A percentile compares a stretch with the other conserved stretches of the same genome.
These are phyloP conservation scores for Dalbergia oliveri DNA, from an alignment of 306 rosid species.

Conservation along the genomic window DNA sequence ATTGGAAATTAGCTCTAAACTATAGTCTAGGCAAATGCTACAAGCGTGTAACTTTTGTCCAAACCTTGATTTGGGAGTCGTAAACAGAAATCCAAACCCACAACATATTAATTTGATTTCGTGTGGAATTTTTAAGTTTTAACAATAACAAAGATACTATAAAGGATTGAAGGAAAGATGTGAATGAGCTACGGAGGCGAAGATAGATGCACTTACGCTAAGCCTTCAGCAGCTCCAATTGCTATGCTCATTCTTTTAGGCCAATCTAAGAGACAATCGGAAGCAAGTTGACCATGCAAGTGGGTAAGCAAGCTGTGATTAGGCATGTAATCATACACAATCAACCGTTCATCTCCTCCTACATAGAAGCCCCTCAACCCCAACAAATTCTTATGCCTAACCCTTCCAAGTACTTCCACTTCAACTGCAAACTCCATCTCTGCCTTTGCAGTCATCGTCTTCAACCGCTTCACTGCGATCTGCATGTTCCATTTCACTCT, in stretches of 20 bases:
- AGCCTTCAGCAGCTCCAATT: conserved; percentile 88
- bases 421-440: conserved; percentile 99
- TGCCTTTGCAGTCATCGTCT: conserved; percentile 87
- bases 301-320: conserved; percentile 87
- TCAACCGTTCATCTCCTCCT: conserved; percentile 85
- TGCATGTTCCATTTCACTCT: conserved; percentile 36
- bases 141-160: no score
- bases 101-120: no score
- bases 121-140: no score
- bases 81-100: no score
- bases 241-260: conserved; percentile 68
- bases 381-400: conserved; percentile 80
- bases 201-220: conserved; percentile 62
- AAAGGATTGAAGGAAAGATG: neutral
- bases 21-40: no score
- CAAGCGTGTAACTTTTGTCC: no score
- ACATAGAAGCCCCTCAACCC: conserved; percentile 91
- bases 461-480: conserved; percentile 94
- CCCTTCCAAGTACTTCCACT: conserved; percentile 94
- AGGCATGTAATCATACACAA: conserved; percentile 91
- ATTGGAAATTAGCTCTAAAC: no score
- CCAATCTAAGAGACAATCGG: conserved; percentile 74
- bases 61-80: no score
- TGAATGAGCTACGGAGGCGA: neutral
- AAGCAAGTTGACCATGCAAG: conserved; percentile 80